phyloP scores from a whole-genome alignment of 345 rosid genomes.

The Heritiera littoralis region DNA sequence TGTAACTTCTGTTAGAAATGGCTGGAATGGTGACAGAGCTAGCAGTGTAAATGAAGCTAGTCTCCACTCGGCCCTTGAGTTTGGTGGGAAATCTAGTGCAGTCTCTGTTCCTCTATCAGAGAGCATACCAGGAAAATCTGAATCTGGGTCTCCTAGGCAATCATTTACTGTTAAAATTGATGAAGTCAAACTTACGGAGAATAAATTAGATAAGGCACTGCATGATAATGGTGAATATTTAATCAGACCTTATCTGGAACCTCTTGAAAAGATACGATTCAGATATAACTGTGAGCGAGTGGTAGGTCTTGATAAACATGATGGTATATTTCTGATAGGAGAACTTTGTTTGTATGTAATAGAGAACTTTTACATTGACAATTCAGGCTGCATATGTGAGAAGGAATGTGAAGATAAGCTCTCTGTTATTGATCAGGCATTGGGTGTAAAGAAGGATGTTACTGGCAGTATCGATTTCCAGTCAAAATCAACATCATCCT shows the following conservation, averaged over 20 bases:
- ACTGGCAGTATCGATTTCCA: slow-evolving; percentile 73
- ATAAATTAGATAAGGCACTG: slow-evolving; percentile 81
- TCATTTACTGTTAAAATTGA: slow-evolving; percentile 65
- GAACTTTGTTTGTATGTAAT: slow-evolving; percentile 85
- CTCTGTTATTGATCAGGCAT: slow-evolving; percentile 97
- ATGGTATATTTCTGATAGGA: slow-evolving; percentile 94
- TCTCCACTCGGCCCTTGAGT: slow-evolving; percentile 95
- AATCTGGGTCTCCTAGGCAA: slow-evolving; percentile 71
- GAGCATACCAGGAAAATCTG: slow-evolving; percentile 70
- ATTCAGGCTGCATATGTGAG: slow-evolving; percentile 84
- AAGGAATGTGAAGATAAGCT: slow-evolving; percentile 93
- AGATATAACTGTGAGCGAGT: slow-evolving; percentile 97
- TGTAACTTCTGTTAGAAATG: slow-evolving; percentile 61
- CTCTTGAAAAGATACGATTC: slow-evolving; percentile 82
- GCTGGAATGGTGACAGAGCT: slow-evolving; percentile 82
- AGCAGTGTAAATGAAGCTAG: slow-evolving; percentile 92
- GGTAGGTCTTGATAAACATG: slow-evolving; percentile 96
- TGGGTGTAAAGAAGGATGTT: slow-evolving; percentile 94
- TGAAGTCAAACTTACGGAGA: slow-evolving; percentile 57
- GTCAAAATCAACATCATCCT: slow-evolving; percentile 84
- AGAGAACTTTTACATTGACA: slow-evolving; percentile 87
- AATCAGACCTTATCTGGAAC: slow-evolving; percentile 96
- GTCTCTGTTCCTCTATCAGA: slow-evolving; percentile 73
- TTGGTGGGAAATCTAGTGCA: slow-evolving; percentile 80
- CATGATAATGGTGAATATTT: slow-evolving; percentile 93